These are phyloP conservation scores for Penicillium sp. DNA, from an alignment of 2,329 filamentous ascomycete genomes.

Conservation along the genomic window DNA sequence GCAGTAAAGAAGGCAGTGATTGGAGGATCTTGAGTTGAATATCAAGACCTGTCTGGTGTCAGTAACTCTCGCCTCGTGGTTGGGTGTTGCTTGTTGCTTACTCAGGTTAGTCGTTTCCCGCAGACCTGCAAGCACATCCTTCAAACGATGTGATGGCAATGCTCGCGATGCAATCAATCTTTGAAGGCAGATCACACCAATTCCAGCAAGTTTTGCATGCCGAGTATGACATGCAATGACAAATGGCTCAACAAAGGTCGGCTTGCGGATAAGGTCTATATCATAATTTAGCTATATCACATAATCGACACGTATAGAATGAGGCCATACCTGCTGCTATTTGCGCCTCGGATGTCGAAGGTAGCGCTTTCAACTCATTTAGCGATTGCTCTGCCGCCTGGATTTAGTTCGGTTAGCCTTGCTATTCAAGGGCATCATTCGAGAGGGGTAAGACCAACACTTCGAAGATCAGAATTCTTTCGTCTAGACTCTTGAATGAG, in stretches of 20 bases:
- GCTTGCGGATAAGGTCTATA: constrained; percentile 76
- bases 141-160: constrained; percentile 74
- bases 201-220: constrained; percentile 85
- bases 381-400: constrained; percentile 92
- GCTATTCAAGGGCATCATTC: constrained; percentile 1
- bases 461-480: constrained; percentile 86
- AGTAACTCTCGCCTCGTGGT: constrained; percentile 15
- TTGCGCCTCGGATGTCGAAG: constrained; percentile 73
- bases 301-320: neutral
- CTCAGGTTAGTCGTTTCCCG: constrained; percentile 74
- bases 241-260: constrained; percentile 89
- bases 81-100: constrained; percentile 44
- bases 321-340: constrained; percentile 63
- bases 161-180: constrained; percentile 80
- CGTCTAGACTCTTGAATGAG: constrained; percentile 94
- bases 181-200: constrained; percentile 85
- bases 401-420: constrained; percentile 23
- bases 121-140: constrained; percentile 84
- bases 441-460: constrained; percentile 45
- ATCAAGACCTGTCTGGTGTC: constrained; percentile 61
- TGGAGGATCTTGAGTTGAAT: constrained; percentile 96
- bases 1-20: constrained; percentile 81
- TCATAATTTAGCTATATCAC: constrained; percentile 17
- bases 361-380: constrained; percentile 78
- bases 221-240: constrained; percentile 88